Base-by-base conservation (phyloP, 164 flowering plant genomes). In the Saururus chinensis region DNA sequence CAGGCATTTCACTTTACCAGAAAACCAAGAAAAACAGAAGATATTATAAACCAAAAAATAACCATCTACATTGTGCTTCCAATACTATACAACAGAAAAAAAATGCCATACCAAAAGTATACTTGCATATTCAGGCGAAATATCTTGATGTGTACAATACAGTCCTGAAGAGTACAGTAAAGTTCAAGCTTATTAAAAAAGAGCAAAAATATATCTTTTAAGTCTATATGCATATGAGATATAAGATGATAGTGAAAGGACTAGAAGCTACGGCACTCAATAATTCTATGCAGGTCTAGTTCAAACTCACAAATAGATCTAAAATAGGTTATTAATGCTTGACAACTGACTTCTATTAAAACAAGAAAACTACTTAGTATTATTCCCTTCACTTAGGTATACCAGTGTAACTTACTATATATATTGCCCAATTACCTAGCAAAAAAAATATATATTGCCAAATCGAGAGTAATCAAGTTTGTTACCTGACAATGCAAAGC, bases 81-180 rank as follows among this genome's bases (percentile, higher is more conserved):
- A 26, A 49, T 56, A 52, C 0, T n/a, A n/a, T n/a, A n/a, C 17
- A 62, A 62, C 22, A 9, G 20, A 9, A 52, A 51, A 30, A 22
- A 51, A 60, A 12, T 11, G 40, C 66, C 88, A 16, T 86, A 92
- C 98, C 93, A 92, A 66, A 70, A 92, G 96, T 64, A 92, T 78
- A 71, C 97, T 92, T 52, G 98, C 96, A 69, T 92, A 92, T 75
- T 92, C 95, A 25, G 96, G 92, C 57, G 98, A 92, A 22, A 92
- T 89, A 72, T 92, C 98, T 75, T 89, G 98, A 82, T 92, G 98
- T 11, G 96, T 89, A 75, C 98, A 92, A 60, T 92, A 92, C 40
- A 92, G 86, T 68, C 98, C 97, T 92, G 82, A 59, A 66, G 49
- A 59, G 58, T 4, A 8, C 56, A 20, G 56, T 19, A 23, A 20